These are phyloP conservation scores for Starmerella roubikii DNA, from an alignment of 805 yeast species.

Conservation along the genomic window DNA sequence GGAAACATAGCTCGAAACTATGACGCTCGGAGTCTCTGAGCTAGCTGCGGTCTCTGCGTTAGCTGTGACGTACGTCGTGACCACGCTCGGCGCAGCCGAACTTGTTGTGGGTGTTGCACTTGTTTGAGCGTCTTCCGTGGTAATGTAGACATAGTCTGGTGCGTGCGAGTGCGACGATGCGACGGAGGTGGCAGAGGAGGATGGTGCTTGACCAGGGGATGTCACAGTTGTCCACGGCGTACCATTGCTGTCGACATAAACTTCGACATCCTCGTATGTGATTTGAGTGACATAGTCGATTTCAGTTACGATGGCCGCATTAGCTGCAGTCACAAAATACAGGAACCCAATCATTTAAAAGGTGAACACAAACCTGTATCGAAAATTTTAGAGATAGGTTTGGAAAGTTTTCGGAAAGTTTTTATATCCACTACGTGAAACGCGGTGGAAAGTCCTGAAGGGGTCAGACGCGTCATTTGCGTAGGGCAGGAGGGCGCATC, in stretches of 20 bases:
- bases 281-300: slow-evolving; percentile 16
- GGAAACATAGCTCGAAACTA: slow-evolving; percentile 1
- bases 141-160: not conserved
- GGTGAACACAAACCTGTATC: no score
- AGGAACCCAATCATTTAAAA: no score
- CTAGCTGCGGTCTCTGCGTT: no score
- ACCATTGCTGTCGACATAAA: slow-evolving; percentile 18
- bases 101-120: not conserved
- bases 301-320: slow-evolving; percentile 20
- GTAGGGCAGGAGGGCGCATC: no score
- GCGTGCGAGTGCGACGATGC: not conserved
- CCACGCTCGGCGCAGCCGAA: not conserved
- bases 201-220: not conserved
- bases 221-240: slow-evolving; percentile 17
- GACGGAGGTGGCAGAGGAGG: not conserved
- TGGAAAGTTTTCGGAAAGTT: no score
- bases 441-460: no score
- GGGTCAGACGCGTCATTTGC: no score
- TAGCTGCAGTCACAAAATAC: not conserved
- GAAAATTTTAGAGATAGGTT: no score
- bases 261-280: slow-evolving; percentile 18
- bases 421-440: no score
- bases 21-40: not conserved
- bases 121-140: not conserved
- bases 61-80: not conserved